Evolutionary conservation across 1,284 basidiomycete genomes (phyloP), one percentile per base, ranked within the genome.

Genomic region (Amylostereum areolatum): DNA sequence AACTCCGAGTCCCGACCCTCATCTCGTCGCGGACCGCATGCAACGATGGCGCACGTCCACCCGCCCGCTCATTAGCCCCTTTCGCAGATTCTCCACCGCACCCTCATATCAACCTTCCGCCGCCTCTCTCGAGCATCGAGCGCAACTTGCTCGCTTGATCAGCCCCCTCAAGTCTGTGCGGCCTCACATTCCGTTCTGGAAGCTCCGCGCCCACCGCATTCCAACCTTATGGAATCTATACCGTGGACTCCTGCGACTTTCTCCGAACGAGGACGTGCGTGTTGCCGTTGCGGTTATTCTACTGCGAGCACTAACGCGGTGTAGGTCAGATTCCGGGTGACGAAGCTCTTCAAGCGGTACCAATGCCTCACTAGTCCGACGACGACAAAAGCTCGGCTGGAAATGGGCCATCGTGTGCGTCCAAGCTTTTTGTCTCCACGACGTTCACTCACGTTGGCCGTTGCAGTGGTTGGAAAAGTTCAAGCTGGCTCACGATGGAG

Each of bases 171-270:
- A n/a, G 37, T 39, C 25, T n/a, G 12, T 80, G 2, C 73, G 78
- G n/a, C 78, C 85, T 6, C 69, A 72, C 11, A 72, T 79, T 3
- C 81, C 87, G 4, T 91, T 93, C 62, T 91, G 76, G 60, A 63
- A 76, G 44, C 81, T 92, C 37, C 69, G 73, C 0, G 80, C 80
- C 0, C 92, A 95, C 63, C 79, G 83, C 28, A 66, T 83, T 30
- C 90, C 92, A 2, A 92, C 89, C 0, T 64, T 85, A 61, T 83
- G 83, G 81, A 62, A 73, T 0, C 67, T 93, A 7, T 94, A 92
- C 62, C 74, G 90, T 27, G 77, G 80, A 5, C 70, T 94, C 4
- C 61, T 89, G 41, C 71, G 73, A 30, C 62, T 75, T 46, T 73
- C 85, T 5, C 75, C 78, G 0, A 69, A 71, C 25, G 71, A 77